A percentile compares a stretch with the other conserved stretches of the same genome.
Conservation (phyloP, 2,329 filamentous ascomycete genomes). For the Aspergillus ibericus region DNA sequence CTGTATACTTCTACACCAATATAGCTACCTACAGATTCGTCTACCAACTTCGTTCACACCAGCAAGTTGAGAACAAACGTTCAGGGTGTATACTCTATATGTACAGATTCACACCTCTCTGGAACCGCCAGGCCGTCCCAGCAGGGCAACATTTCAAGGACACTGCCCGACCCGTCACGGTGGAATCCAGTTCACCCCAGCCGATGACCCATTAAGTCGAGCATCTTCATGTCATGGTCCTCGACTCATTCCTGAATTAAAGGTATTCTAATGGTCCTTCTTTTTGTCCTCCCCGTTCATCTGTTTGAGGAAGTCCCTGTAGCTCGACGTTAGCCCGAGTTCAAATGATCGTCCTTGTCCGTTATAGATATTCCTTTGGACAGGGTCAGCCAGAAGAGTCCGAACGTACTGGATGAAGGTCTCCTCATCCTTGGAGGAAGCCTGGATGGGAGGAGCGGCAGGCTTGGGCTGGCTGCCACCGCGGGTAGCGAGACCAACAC, state of each 20-base stretch:
- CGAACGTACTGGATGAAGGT: constrained; percentile 64
- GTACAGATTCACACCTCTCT: constrained; percentile 26
- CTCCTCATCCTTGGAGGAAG: constrained; percentile 67
- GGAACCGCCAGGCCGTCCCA: constrained; percentile 1
- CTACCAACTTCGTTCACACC: not conserved
- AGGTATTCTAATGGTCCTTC: constrained; percentile 37
- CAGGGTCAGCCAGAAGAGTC: not conserved
- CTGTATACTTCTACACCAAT: not conserved
- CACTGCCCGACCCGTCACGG: not conserved
- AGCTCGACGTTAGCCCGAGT: not conserved
- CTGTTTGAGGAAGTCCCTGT: constrained; percentile 53
- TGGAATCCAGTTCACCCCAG: not conserved
- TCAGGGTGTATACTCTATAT: constrained; percentile 29
- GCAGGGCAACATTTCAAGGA: constrained; percentile 2
- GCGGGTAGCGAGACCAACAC: constrained; percentile 47
- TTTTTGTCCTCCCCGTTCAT: constrained; percentile 51
- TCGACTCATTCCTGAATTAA: constrained; percentile 10
- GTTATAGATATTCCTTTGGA: not conserved
- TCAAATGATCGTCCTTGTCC: not conserved
- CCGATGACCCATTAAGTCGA: not conserved
- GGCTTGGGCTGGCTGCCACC: constrained; percentile 47
- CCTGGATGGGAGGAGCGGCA: constrained; percentile 60
- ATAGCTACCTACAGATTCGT: not conserved
- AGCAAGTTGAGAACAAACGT: constrained; percentile 4
- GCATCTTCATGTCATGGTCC: constrained; percentile 8